These are phyloP conservation scores for Pleurotus ostreatus DNA, from an alignment of 768 basidiomycete genomes.

Conservation along the genomic window DNA sequence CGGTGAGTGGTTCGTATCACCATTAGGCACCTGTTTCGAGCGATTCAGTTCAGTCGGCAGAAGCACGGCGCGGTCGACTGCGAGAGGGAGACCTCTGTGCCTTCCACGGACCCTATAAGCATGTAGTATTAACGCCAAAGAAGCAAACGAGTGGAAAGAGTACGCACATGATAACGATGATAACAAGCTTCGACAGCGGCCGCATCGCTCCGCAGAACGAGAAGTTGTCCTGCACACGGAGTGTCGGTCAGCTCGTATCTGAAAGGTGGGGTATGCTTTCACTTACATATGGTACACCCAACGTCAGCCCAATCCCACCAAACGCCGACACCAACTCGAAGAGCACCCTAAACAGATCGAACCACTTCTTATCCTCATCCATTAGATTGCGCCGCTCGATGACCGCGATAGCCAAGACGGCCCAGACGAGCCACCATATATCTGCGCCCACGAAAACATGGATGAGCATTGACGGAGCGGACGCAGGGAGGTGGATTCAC, in stretches of 20 bases:
- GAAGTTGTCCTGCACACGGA: constrained; percentile 41
- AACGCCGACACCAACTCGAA: constrained; percentile 70
- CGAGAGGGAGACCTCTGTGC: constrained; percentile 67
- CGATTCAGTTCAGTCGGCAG: constrained; percentile 31
- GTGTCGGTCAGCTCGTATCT: not conserved
- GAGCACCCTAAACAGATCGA: constrained; percentile 51
- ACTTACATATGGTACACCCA: constrained; percentile 52
- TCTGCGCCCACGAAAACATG: constrained; percentile 30
- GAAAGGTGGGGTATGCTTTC: too few relatives aligned
- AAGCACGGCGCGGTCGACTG: constrained; percentile 55
- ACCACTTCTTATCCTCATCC: constrained; percentile 56
- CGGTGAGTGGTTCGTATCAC: not conserved
- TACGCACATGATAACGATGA: constrained; percentile 64
- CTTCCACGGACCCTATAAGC: constrained; percentile 55
- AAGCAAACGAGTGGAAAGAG: not conserved
- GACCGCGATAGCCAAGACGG: constrained; percentile 67
- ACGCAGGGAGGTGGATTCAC: constrained; percentile 10
- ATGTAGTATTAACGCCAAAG: not conserved
- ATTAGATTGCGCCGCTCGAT: constrained; percentile 60
- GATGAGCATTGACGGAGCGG: not conserved
- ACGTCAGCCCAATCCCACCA: constrained; percentile 64
- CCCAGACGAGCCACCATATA: constrained; percentile 80
- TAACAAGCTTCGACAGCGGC: constrained; percentile 66
- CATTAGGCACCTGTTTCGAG: not conserved
- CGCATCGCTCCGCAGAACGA: constrained; percentile 61